Evolutionary conservation across 2,329 filamentous ascomycete genomes (phyloP).

Genomic region (Colletotrichum cordylinicola): DNA sequence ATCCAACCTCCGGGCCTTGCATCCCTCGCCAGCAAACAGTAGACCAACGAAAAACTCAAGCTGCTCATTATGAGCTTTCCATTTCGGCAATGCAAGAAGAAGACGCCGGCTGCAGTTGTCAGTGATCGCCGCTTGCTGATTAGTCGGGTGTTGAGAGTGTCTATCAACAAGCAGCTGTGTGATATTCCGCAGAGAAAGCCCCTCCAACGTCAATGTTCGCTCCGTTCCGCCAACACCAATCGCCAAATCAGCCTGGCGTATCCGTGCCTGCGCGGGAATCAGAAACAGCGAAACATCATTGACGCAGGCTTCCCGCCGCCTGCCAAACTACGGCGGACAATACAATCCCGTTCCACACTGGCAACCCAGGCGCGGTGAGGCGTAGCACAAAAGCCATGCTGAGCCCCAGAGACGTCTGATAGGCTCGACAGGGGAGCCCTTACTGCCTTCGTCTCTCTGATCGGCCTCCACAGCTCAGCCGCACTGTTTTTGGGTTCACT

Average conservation of each 20-base stretch:
- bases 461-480: constrained; percentile 12
- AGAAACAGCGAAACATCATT: neutral
- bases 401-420: constrained; percentile 1
- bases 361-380: neutral
- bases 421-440: constrained; percentile 8
- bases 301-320: neutral
- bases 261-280: neutral
- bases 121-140: neutral
- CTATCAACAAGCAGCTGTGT: neutral
- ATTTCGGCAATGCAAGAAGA: neutral
- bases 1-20: neutral
- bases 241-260: neutral
- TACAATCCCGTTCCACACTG: neutral
- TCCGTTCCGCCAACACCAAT: neutral
- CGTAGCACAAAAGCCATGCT: constrained; percentile 18
- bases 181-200: neutral
- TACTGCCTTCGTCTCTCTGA: constrained; percentile 8
- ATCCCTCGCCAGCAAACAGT: neutral
- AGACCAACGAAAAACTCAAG: neutral
- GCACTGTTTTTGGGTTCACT: constrained; percentile 4
- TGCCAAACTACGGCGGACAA: neutral
- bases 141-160: neutral
- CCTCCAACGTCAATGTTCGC: neutral
- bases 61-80: neutral
- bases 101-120: neutral